A percentile compares a stretch with the other conserved stretches of the same genome.
Evolutionary conservation across 257 asterid genomes (phyloP).

Genomic region (Lycium ferocissimum): DNA sequence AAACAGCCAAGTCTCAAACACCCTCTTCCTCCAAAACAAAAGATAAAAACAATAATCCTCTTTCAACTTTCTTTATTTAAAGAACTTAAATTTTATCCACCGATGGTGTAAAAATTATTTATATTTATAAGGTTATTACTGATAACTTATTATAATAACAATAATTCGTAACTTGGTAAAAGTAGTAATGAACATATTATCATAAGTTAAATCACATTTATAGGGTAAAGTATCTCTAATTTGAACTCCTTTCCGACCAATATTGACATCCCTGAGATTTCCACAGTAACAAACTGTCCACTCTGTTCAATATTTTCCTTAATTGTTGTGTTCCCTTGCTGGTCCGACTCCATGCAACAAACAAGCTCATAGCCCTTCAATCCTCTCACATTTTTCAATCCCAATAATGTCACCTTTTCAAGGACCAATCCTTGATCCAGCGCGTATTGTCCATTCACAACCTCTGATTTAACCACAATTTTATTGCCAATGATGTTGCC

Average conservation of each 20-base stretch:
- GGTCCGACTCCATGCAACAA: constrained; percentile 19
- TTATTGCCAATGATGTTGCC: constrained; percentile 32
- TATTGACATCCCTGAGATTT: constrained; percentile 41
- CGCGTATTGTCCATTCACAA: constrained; percentile 44
- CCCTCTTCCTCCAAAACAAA: no score
- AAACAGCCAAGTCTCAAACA: no score
- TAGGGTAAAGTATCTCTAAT: constrained; percentile 33
- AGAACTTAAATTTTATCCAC: no score
- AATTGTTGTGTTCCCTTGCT: constrained; percentile 28
- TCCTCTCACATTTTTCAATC: constrained; percentile 36
- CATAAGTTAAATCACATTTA: not conserved
- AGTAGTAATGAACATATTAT: not conserved
- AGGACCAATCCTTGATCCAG: constrained; percentile 41
- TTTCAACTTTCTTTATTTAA: no score
- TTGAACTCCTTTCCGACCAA: constrained; percentile 46
- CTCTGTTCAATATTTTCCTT: constrained; percentile 22
- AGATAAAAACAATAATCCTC: no score
- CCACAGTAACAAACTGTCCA: constrained; percentile 33
- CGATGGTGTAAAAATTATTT: no score
- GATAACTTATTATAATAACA: not conserved
- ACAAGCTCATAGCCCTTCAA: constrained; percentile 35
- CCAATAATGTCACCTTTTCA: constrained; percentile 45
- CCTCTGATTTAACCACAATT: constrained; percentile 42
- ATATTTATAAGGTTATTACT: not conserved
- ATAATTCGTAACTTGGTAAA: not conserved